A percentile compares a stretch with the other conserved stretches of the same genome.
These are phyloP conservation scores for Solanum bulbocastanum DNA, from an alignment of 257 asterid species.

Conservation along the genomic window DNA sequence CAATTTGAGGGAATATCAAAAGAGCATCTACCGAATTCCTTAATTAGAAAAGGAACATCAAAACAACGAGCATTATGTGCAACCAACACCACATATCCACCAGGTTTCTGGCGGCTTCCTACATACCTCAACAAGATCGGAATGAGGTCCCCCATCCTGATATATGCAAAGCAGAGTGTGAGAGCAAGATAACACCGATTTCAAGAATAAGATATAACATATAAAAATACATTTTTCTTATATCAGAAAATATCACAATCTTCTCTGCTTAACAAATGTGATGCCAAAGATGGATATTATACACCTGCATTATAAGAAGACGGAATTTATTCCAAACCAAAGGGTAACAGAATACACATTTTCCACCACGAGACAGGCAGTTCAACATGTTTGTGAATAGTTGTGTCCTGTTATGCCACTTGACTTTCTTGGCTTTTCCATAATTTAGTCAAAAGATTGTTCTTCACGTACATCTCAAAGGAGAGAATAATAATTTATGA, in stretches of 20 bases:
- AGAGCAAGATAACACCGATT: background rate
- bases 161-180: conserved; percentile 12
- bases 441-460: background rate
- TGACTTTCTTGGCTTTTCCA: background rate
- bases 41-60: conserved; percentile 73
- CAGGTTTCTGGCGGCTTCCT: conserved; percentile 69
- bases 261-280: background rate
- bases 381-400: background rate
- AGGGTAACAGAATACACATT: background rate
- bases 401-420: background rate
- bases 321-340: background rate
- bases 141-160: conserved; percentile 92
- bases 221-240: background rate
- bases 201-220: background rate
- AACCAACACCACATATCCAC: conserved; percentile 64
- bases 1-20: conserved; percentile 65
- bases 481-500: background rate
- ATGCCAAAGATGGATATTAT: background rate
- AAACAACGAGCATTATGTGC: conserved; percentile 74
- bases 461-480: background rate
- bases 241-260: background rate
- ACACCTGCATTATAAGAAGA: background rate
- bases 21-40: conserved; percentile 59
- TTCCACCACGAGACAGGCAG: background rate
- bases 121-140: conserved; percentile 62